A percentile compares a stretch with the other conserved stretches of the same genome.
These are phyloP conservation scores for Paramecium primaurelia DNA, from an alignment of 73 alveolate genomes.

Conservation along the genomic window DNA sequence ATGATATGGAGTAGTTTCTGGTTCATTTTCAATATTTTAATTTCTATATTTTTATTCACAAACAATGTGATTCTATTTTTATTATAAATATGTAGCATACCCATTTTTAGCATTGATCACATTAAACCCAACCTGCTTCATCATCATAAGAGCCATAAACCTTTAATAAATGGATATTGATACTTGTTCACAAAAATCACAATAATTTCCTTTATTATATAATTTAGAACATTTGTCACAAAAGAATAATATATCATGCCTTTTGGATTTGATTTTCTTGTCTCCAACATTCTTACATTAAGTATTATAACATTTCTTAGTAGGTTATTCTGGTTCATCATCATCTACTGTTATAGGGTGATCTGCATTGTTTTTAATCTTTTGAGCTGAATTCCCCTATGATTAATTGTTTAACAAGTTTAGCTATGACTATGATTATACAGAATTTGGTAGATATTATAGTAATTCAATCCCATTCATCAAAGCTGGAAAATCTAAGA, in stretches of 20 bases:
- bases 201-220: constrained; percentile 30
- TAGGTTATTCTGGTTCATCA: constrained; percentile 32
- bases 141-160: constrained; percentile 42
- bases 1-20: constrained; percentile 24
- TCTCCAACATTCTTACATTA: not conserved
- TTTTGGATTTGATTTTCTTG: constrained; percentile 9
- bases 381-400: not conserved
- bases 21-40: constrained; percentile 10
- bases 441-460: not conserved
- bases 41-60: constrained; percentile 30
- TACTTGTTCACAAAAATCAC: constrained; percentile 50
- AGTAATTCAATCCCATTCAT: not conserved
- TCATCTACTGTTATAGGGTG: constrained; percentile 28
- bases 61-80: not conserved
- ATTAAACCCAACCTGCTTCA: constrained; percentile 37
- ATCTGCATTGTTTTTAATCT: not conserved
- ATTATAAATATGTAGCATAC: not conserved
- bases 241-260: not conserved
- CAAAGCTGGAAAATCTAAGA: not conserved
- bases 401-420: not conserved
- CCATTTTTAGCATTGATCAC: constrained; percentile 42
- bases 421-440: not conserved
- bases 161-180: not conserved
- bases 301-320: not conserved
- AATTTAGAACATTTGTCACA: constrained; percentile 44